Evolutionary conservation across 345 rosid genomes (phyloP), one percentile per base, ranked within the genome.

Genomic region (Euclidium syriacum): DNA sequence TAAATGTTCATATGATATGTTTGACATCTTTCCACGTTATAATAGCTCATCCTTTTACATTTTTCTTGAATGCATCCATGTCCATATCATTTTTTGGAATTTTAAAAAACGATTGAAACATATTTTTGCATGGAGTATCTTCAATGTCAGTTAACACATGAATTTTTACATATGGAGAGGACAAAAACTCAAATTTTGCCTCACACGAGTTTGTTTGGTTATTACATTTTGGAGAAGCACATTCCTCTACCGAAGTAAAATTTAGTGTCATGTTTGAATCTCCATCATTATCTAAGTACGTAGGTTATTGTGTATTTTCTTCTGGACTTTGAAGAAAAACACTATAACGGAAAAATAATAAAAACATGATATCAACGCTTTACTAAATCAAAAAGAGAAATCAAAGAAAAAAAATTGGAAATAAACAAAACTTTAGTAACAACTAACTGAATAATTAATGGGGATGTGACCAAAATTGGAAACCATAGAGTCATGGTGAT

Each of bases 171-270:
- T 9, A 22, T 23, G 87, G 81, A n/a, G 82, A 66, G 22, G 51
- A 12, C 6, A 91, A 91, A 59, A 76, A 79, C 71, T 90, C 96
- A 71, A 90, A 62, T 11, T 82, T 65, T 40, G 87, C 86, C 43
- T 79, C 68, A 36, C 26, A 62, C 27, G 0, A 10, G 18, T 27
- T 29, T 17, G 11, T 15, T 46, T 53, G 22, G 1, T 44, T 40
- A 23, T 6, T 35, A 14, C 26, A 15, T 44, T 30, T 6, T 0
- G 43, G 14, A 54, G 63, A 53, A 54, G 1, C 26, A 38, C 39
- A 52, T 53, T 53, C 74, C 23, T 70, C 63, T 35, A 70, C 22
- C 10, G 7, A 18, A 19, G 4, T 61, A 14, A 62, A 46, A 11
- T 16, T 23, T 27, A 62, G 22, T 22, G 15, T 9, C 51, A 52